Evolutionary conservation across 169 alveolate genomes (phyloP), one percentile per base, ranked within the genome.

Genomic region (Plasmodium yoelii): DNA sequence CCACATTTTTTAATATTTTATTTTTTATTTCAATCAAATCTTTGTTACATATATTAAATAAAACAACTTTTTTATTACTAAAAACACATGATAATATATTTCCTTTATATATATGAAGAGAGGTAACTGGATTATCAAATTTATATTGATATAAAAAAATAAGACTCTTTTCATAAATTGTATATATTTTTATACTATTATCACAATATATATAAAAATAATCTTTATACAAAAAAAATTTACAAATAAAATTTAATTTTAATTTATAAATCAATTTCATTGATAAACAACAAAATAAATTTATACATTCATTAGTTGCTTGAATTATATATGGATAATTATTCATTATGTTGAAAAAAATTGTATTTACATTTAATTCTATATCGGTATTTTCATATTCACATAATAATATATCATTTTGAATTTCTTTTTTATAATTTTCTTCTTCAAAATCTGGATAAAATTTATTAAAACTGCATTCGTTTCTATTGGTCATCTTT

Each of bases 321-420:
- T 84, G 91, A 8, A 84, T 26, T 12, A 84, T 46, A 19, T 69
- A 84, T 0, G 91, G 91, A 47, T 39, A 44, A n/a, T 70, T 84
- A 28, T 68, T 84, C 28, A 84, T 22, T n/a, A 59, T 68, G 22
- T 26, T 59, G 22, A 84, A 84, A 34, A 68, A 51, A 56, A 84
- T 47, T 0, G 87, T 69, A 59, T 84, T 84, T 28, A 55, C 53
- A 5, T 8, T 47, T 19, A 69, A 13, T 24, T 70, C 84, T 8
- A 84, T 39, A 69, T 84, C 91, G 13, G 73, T 72, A 44, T 84
- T 60, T 24, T 84, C 71, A 69, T 84, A 84, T 47, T 84, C 91
- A 26, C 91, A 84, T 10, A 84, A 53, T 19, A 46, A 57, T 2
- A 84, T 57, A 47, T 84, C 60, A 53, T 84, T 84, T 2, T 51